Evolutionary conservation across 1,284 basidiomycete species (phyloP).

Genomic region (Ceratobasidium theobromae): DNA sequence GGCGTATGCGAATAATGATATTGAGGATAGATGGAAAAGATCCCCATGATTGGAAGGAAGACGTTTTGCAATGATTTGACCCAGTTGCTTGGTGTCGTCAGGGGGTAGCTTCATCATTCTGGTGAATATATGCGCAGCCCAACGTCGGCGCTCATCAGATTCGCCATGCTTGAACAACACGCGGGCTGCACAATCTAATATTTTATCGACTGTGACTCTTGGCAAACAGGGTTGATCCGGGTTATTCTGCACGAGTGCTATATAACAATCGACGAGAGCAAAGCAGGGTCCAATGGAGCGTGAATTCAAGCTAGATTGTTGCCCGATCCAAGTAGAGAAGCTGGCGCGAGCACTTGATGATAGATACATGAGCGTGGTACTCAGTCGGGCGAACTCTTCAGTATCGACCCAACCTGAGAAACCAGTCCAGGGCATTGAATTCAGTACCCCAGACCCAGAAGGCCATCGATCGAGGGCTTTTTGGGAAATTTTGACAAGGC

Average conservation of each 20-base stretch:
- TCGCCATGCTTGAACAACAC: conserved; percentile 23
- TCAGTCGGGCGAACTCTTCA: background rate
- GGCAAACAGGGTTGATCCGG: background rate
- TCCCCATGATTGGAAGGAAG: conserved; percentile 10
- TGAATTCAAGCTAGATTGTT: background rate
- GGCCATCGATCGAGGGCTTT: background rate
- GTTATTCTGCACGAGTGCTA: background rate
- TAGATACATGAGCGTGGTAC: conserved; percentile 13
- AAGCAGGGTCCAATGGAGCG: conserved; percentile 18
- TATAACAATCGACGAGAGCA: conserved; percentile 14
- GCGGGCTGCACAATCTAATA: conserved; percentile 13
- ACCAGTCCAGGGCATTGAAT: background rate
- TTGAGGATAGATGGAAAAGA: background rate
- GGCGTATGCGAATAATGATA: conserved; percentile 47
- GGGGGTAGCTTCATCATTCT: background rate
- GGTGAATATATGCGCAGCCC: conserved; percentile 2
- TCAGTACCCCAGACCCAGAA: background rate
- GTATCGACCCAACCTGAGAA: conserved; percentile 18
- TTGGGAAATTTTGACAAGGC: background rate
- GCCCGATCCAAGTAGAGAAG: conserved; percentile 1
- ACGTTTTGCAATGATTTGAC: background rate
- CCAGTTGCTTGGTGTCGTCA: background rate
- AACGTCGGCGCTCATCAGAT: background rate
- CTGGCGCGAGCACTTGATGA: background rate
- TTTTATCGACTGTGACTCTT: background rate